Percentiles rank a stretch among this genome's conserved stretches.
Evolutionary conservation across 129 eudicot genomes (phyloP).

Genomic region (Deinandra increscens): DNA sequence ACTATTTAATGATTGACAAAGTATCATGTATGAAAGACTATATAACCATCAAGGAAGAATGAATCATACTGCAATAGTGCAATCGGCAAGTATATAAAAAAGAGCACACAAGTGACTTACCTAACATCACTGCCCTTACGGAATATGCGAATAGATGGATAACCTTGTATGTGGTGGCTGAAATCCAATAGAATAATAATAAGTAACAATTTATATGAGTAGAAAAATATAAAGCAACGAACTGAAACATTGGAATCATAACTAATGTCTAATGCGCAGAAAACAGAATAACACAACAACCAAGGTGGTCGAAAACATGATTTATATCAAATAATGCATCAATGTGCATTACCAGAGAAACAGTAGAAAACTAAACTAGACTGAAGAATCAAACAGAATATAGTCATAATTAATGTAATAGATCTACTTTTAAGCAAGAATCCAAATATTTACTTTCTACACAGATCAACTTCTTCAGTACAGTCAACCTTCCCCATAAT

Average conservation of each 20-base stretch:
- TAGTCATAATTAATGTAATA: slow-evolving; percentile 1
- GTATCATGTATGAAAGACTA: slow-evolving; percentile 14
- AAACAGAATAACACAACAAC: slow-evolving; percentile 2
- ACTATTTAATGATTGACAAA: background rate
- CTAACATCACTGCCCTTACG: slow-evolving; percentile 85
- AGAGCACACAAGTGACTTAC: slow-evolving; percentile 34
- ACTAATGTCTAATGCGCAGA: background rate
- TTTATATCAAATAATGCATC: slow-evolving; percentile 9
- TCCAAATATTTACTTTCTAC: slow-evolving; percentile 60
- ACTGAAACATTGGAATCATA: slow-evolving; percentile 12
- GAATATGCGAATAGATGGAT: slow-evolving; percentile 95
- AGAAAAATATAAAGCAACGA: slow-evolving; percentile 4
- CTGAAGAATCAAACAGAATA: background rate
- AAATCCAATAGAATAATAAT: slow-evolving; percentile 27
- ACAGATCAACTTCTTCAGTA: slow-evolving; percentile 85
- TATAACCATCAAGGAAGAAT: slow-evolving; percentile 20
- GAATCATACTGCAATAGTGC: slow-evolving; percentile 8
- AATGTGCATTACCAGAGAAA: slow-evolving; percentile 9
- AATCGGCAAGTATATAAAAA: background rate
- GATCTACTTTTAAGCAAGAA: background rate
- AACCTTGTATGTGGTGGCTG: slow-evolving; percentile 98
- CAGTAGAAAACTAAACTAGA: background rate
- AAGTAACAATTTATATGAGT: background rate
- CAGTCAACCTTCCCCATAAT: slow-evolving; percentile 91
- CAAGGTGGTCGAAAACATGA: slow-evolving; percentile 18